Base-by-base conservation (phyloP, 139 green algal genomes). In the Pseudopediastrum boryanum region DNA sequence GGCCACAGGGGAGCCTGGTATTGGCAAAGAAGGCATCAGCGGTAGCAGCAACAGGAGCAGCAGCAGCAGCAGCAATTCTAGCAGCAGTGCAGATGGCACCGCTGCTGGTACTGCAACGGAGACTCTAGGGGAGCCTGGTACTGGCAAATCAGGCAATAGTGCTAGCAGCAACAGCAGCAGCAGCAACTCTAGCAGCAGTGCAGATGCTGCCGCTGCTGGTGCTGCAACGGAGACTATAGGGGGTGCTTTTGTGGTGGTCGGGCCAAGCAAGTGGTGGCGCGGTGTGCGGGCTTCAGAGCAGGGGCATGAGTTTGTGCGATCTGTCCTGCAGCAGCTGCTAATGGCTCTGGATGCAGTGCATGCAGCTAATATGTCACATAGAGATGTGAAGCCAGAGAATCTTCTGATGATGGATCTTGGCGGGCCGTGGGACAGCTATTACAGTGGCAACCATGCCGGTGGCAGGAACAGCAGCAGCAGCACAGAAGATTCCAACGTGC, bases 351-450 rank as follows among this genome's bases (percentile, higher is more conserved):
- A 83, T 21, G 80, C 74, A 0, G 64, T 91, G 23, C 92, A 96
- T 58, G 66, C 70, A 13, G 61, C 71, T 29, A 89, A 91, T 78
- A 77, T 94, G 6, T 91, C 86, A 0, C 92, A 96, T 78, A 78
- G 90, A 25, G 75, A 84, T 43, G 52, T 95, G n/a, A 96, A 96
- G 85, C 88, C 86, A 0, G 90, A 94, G 71, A 95, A 95, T 69
- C 33, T 95, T 48, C 85, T 95, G 62, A 51, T 94, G 25, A n/a
- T n/a, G n/a, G n/a, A n/a, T n/a, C n/a, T n/a, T n/a, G n/a, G n/a
- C n/a, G n/a, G n/a, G n/a, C n/a, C n/a, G n/a, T n/a, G n/a, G n/a
- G n/a, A n/a, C n/a, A n/a, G n/a, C n/a, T n/a, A n/a, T n/a, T n/a
- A n/a, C n/a, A n/a, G n/a, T n/a, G n/a, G n/a, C n/a, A n/a, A n/a